A percentile compares a stretch with the other conserved stretches of the same genome.
These are phyloP conservation scores for Sphaerobolus stellatus DNA, from an alignment of 1,284 basidiomycete species.

Conservation along the genomic window DNA sequence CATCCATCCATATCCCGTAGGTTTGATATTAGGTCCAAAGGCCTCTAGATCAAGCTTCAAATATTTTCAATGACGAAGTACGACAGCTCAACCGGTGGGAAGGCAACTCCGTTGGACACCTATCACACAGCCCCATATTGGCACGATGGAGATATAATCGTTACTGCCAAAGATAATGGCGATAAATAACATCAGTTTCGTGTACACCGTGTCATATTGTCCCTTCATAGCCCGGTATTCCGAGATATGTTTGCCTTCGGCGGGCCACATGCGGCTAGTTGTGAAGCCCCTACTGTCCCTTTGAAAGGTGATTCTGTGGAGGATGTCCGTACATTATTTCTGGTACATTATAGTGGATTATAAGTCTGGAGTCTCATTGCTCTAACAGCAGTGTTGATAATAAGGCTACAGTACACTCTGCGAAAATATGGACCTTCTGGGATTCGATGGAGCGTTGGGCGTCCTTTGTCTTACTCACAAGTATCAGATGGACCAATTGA, in stretches of 20 bases:
- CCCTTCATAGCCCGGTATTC: neutral
- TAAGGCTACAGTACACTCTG: neutral
- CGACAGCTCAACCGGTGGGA: no score
- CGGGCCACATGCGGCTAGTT: neutral
- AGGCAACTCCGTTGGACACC: no score
- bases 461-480: neutral
- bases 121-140: no score
- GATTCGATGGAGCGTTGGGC: neutral
- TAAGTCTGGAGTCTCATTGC: neutral
- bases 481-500: neutral
- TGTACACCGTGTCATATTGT: neutral
- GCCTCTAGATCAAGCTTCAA: no score
- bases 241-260: neutral
- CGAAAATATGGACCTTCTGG: neutral
- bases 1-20: no score
- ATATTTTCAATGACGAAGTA: no score
- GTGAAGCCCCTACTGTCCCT: neutral
- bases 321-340: neutral
- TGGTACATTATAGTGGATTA: conserved; percentile 1
- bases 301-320: neutral
- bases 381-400: no score
- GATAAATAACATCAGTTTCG: neutral
- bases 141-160: neutral
- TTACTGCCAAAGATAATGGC: neutral
- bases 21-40: no score